A percentile compares a stretch with the other conserved stretches of the same genome.
These are phyloP conservation scores for Cerioporus squamosus DNA, from an alignment of 1,284 basidiomycete genomes.

Conservation along the genomic window DNA sequence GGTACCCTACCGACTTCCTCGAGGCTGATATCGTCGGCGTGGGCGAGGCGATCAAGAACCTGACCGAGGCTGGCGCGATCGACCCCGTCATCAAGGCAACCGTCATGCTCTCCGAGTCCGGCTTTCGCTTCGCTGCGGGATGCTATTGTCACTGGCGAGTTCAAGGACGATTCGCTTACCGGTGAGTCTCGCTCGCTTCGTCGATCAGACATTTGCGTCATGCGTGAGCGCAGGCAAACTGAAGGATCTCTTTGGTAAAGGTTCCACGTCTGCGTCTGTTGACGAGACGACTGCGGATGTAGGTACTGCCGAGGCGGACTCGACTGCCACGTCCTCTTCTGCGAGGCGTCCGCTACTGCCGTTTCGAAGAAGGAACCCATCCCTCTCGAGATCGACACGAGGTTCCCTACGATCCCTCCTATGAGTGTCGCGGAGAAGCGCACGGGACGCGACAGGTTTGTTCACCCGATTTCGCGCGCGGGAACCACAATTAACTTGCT, in stretches of 20 bases:
- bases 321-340: constrained; percentile 27
- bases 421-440: constrained; percentile 79
- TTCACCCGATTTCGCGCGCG: constrained; percentile 9
- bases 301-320: constrained; percentile 24
- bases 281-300: constrained; percentile 23
- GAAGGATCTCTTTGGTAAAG: constrained; percentile 82
- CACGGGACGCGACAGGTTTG: constrained; percentile 68
- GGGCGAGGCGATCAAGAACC: constrained; percentile 69
- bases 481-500: not conserved
- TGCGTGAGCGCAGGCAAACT: constrained; percentile 62
- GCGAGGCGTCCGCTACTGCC: constrained; percentile 31
- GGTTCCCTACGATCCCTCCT: constrained; percentile 67
- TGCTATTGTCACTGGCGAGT: constrained; percentile 74
- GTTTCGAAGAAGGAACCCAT: constrained; percentile 54
- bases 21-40: constrained; percentile 74
- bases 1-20: constrained; percentile 70
- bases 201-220: constrained; percentile 15
- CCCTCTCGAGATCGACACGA: constrained; percentile 63
- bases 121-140: constrained; percentile 81
- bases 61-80: constrained; percentile 72
- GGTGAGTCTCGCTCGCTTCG: constrained; percentile 46
- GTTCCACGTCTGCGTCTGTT: constrained; percentile 37
- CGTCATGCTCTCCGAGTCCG: constrained; percentile 80
- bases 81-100: constrained; percentile 84
- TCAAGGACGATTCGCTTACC: constrained; percentile 77